These are phyloP conservation scores for Chalaropsis thielavioides DNA, from an alignment of 2,329 filamentous ascomycete genomes.

Conservation along the genomic window DNA sequence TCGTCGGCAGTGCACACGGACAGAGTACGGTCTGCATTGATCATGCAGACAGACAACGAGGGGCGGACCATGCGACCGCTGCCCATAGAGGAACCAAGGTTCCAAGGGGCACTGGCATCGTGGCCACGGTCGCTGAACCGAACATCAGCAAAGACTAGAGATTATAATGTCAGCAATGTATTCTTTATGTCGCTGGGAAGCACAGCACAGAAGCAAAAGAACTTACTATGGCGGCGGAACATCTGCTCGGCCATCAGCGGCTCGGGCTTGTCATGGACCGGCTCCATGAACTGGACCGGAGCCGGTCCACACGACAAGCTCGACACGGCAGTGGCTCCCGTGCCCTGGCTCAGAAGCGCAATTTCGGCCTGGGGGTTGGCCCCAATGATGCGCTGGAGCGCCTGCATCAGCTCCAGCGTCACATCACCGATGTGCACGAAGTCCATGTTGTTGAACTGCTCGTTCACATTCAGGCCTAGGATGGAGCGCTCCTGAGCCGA, in stretches of 20 bases:
- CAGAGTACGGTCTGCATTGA: conserved; percentile 2
- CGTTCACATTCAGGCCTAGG: background rate
- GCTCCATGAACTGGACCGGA: conserved; percentile 1
- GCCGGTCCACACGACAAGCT: conserved; percentile 3
- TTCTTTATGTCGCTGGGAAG: too few species aligned
- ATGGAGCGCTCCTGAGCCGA: background rate
- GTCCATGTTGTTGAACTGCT: background rate
- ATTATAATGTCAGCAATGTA: background rate
- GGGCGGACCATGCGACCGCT: conserved; percentile 3
- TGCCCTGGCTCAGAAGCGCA: conserved; percentile 3
- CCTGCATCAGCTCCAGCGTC: conserved; percentile 4
- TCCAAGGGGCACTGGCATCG: conserved; percentile 3
- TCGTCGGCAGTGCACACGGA: conserved; percentile 1
- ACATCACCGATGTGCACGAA: conserved; percentile 5
- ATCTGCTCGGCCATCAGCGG: background rate
- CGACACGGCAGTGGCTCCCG: conserved; percentile 6
- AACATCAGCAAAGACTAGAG: conserved; percentile 9
- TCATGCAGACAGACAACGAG: background rate
- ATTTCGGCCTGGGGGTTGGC: background rate
- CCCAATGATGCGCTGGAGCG: background rate
- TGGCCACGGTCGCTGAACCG: conserved; percentile 7
- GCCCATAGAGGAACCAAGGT: background rate
- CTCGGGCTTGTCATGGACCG: background rate
- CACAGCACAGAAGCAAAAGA: background rate
- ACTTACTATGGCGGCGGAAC: conserved; percentile 2